Evolutionary conservation across 257 asterid species (phyloP), one percentile per base, ranked within the genome.

Genomic region (Echium plantagineum): DNA sequence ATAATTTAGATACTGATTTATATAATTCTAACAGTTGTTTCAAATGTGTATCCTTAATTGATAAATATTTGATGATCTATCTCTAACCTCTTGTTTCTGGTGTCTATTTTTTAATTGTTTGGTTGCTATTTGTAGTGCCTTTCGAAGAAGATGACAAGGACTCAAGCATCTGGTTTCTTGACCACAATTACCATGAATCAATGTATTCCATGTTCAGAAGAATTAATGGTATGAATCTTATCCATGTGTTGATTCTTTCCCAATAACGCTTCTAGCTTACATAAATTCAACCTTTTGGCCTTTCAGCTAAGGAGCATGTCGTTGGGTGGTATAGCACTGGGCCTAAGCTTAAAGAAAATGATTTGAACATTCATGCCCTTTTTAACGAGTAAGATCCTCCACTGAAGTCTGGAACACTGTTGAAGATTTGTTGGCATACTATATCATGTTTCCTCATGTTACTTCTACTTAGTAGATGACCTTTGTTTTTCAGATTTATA

Each of bases 251-350:
- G 60, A 42, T 69, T 60, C 59, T 38, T 46, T 38, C 59, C 19
- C 58, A 26, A 21, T 26, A 49, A 54, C 69, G 20, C 38, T 6
- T 42, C 30, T n/a, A 31, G 24, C 20, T 26, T 63, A 22, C 42
- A 59, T 74, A 58, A 52, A 71, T 65, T 63, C 57, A 55, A 62
- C 16, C 61, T 2, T 62, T 24, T 59, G 65, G 66, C 55, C 54
- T 74, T 19, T 68, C 94, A 90, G 98, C 96, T 57, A 90, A 90
- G 87, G 98, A 90, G 78, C 98, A 90, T 68, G 96, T 90, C 60
- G 94, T 90, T 76, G 98, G 98, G 57, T 90, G 98, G 98, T 90
- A 90, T 64, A 90, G 96, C 83, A 87, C 96, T 42, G 98, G 98
- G 20, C 95, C 98, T 12, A 90, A 90, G 63, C 86, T 90, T 57